Base-by-base conservation (phyloP, 345 rosid species). In the Populus alba region DNA sequence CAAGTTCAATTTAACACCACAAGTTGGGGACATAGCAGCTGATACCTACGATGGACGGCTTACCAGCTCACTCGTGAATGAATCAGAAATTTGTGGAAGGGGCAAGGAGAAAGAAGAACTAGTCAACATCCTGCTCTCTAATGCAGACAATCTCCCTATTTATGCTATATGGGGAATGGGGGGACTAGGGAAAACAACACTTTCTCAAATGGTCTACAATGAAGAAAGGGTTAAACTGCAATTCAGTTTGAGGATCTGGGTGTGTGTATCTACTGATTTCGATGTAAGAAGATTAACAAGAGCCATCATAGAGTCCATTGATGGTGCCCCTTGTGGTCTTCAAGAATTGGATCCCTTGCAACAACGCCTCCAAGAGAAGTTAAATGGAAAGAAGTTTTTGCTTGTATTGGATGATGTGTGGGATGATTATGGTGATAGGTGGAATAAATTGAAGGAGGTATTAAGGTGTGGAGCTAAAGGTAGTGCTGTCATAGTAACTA, bases 191-290 rank as follows among this genome's bases (percentile, higher is more conserved):
- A 41, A 41, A 10, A 41, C 45, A 10, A 41, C 45, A 10, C 45
- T 41, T 23, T 17, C 55, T 57, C 76, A 73, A 15, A 38, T 73
- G 8, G 51, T 73, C 7, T 73, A 61, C 68, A 73, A 73, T 3
- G 66, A 59, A 37, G 66, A 3, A 38, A 59, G 15, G 0, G 15
- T 66, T 3, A n/a, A 45, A 8, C 13, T 0, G 17, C 59, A 66
- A n/a, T 75, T 75, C 38, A 17, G 15, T 18, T 2, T 33, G 23
- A 67, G 47, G n/a, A 75, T 66, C 8, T 67, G 78, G 78, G 35
- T 75, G 2, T 67, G 78, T 35, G 66, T 75, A 1, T 66, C 78
- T 29, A 66, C 7, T 49, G 78, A 75, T 67, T 67, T 65, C 55
- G 22, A 66, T 2, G 0, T 51, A 12, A 31, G 4, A 29, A 31